phyloP scores from a whole-genome alignment of 2,329 filamentous ascomycete genomes.

The Parastagonospora avenae region DNA sequence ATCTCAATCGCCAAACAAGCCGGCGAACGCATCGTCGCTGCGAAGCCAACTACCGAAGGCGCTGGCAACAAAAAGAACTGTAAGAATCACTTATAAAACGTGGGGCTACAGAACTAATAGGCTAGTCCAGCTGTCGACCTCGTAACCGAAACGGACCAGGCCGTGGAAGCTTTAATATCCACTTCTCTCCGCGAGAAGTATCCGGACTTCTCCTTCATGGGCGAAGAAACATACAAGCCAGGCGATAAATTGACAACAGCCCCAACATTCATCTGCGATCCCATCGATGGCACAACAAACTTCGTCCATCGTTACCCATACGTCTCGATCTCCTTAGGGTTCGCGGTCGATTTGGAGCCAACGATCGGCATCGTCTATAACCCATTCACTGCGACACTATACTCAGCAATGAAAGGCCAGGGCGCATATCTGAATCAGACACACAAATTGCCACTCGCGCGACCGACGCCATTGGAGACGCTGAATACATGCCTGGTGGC shows the following conservation, averaged over 20 bases:
- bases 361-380: constrained; percentile 80
- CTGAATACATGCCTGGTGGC: constrained; percentile 70
- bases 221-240: constrained; percentile 57
- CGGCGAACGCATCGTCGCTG: constrained; percentile 53
- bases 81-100: constrained; percentile 10
- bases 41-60: constrained; percentile 48
- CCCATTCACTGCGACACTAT: constrained; percentile 72
- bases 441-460: constrained; percentile 53
- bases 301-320: constrained; percentile 77
- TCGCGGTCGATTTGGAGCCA: constrained; percentile 67
- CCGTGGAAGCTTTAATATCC: constrained; percentile 64
- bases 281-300: constrained; percentile 83
- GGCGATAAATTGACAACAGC: constrained; percentile 66
- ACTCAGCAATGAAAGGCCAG: constrained; percentile 69
- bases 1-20: constrained; percentile 52
- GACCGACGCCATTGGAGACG: constrained; percentile 62
- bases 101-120: background rate
- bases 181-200: constrained; percentile 57
- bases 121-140: constrained; percentile 59
- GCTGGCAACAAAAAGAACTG: constrained; percentile 57
- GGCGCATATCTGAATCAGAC: constrained; percentile 61
- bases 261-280: constrained; percentile 81
- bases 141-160: constrained; percentile 67
- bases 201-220: constrained; percentile 57
- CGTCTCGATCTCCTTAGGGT: constrained; percentile 77